Percentiles rank a stretch among this genome's conserved stretches.
Conservation (phyloP, 768 basidiomycete genomes). For the Russula griseocarnosa region DNA sequence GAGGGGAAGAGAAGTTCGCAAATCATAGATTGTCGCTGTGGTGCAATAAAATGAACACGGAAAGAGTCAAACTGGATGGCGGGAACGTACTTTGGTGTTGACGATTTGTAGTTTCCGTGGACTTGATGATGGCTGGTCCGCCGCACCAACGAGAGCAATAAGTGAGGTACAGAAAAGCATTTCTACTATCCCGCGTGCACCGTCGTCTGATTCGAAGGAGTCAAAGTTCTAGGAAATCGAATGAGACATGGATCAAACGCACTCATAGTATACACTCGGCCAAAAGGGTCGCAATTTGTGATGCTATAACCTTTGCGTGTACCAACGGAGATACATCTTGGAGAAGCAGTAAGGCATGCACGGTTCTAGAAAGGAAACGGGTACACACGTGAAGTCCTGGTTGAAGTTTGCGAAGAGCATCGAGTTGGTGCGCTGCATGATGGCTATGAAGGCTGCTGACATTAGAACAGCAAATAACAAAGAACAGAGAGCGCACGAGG, state of each 20-base stretch:
- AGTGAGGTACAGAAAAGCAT: slow-evolving; percentile 99
- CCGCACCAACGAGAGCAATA: slow-evolving; percentile 93
- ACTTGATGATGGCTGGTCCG: slow-evolving; percentile 85
- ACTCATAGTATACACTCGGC: slow-evolving; percentile 94
- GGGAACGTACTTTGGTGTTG: slow-evolving; percentile 81
- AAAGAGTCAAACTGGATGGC: too few relatives aligned
- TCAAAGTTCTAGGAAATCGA: background rate
- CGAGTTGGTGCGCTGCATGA: slow-evolving; percentile 36
- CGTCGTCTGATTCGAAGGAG: slow-evolving; percentile 60
- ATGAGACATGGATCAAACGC: slow-evolving; percentile 36
- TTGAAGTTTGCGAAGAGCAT: slow-evolving; percentile 94
- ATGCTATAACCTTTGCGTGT: slow-evolving; percentile 95
- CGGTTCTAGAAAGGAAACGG: background rate
- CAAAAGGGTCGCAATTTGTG: slow-evolving; percentile 97
- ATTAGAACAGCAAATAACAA: background rate
- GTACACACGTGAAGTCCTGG: slow-evolving; percentile 86
- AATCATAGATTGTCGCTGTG: slow-evolving; percentile 85
- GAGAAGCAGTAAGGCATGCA: slow-evolving; percentile 13
- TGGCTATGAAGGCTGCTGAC: background rate
- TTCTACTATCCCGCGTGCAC: slow-evolving; percentile 93
- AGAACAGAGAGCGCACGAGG: background rate
- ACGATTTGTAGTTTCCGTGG: slow-evolving; percentile 95
- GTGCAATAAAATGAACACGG: background rate
- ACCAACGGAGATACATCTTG: slow-evolving; percentile 86
- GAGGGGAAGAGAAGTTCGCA: slow-evolving; percentile 98